These are phyloP conservation scores for Fusarium temperatum DNA, from an alignment of 2,329 filamentous ascomycete genomes.

Conservation along the genomic window DNA sequence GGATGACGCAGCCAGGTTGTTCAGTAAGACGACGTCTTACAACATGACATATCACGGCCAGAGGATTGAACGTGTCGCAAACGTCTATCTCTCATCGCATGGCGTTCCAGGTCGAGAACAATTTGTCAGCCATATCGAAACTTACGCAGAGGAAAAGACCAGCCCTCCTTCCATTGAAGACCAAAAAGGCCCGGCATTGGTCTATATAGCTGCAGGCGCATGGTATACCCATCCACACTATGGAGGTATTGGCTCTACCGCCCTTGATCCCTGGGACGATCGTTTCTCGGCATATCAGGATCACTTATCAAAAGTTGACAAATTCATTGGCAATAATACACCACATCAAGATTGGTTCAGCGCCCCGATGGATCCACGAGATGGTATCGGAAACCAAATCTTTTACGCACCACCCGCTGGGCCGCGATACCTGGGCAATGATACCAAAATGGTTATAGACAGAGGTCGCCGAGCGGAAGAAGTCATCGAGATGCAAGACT, in stretches of 20 bases:
- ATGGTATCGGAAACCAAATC: constrained; percentile 42
- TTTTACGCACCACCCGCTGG: constrained; percentile 39
- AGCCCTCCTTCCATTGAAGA: not conserved
- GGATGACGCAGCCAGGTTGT: not conserved
- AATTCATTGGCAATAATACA: not conserved
- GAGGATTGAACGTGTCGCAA: not conserved
- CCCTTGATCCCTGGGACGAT: not conserved
- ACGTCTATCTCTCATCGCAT: not conserved
- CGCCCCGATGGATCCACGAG: constrained; percentile 29
- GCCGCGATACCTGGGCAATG: constrained; percentile 30
- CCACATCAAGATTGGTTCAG: not conserved
- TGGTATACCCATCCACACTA: constrained; percentile 1
- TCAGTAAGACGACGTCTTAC: not conserved
- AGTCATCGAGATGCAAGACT: constrained; percentile 32
- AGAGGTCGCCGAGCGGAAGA: constrained; percentile 23
- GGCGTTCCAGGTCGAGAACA: not conserved
- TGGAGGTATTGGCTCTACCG: no score
- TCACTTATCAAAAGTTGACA: not conserved
- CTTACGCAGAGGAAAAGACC: not conserved
- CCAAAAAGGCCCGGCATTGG: not conserved
- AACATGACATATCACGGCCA: constrained; percentile 9
- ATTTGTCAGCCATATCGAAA: not conserved
- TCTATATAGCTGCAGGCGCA: not conserved
- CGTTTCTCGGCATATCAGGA: not conserved
- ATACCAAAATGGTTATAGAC: not conserved